Conservation (phyloP, 441 rosid species). For the Adansonia madagascariensis region DNA sequence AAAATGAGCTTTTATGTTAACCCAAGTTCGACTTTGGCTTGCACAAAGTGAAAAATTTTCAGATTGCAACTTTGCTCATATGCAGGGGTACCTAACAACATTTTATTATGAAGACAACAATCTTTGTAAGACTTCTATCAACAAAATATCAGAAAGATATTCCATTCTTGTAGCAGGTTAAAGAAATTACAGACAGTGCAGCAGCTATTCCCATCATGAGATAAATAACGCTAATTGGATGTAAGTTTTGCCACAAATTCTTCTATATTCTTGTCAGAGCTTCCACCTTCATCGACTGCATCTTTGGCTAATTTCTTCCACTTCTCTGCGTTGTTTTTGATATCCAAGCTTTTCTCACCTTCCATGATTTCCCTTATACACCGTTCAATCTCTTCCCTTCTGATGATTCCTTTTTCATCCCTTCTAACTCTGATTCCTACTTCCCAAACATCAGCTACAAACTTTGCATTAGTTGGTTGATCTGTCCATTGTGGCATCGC, state of each 20-base stretch:
- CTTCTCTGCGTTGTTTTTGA: slow-evolving; percentile 45
- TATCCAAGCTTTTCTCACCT: slow-evolving; percentile 47
- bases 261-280: slow-evolving; percentile 49
- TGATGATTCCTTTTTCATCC: slow-evolving; percentile 38
- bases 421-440: slow-evolving; percentile 45
- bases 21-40: too few relatives aligned
- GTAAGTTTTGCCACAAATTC: slow-evolving; percentile 40
- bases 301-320: slow-evolving; percentile 48
- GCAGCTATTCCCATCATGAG: not conserved
- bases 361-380: slow-evolving; percentile 51
- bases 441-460: slow-evolving; percentile 54
- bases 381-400: slow-evolving; percentile 37
- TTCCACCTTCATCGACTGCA: slow-evolving; percentile 58
- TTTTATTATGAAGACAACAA: too few relatives aligned
- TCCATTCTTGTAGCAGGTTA: not conserved
- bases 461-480: slow-evolving; percentile 55
- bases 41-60: too few relatives aligned
- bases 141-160: too few relatives aligned
- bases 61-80: too few relatives aligned
- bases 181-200: not conserved
- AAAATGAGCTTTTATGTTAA: too few relatives aligned
- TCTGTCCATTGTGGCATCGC: slow-evolving; percentile 64
- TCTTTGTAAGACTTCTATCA: too few relatives aligned
- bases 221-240: not conserved
- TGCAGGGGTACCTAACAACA: too few relatives aligned